Evolutionary conservation across 345 rosid genomes (phyloP).

Genomic region (Microthlaspi erraticum): DNA sequence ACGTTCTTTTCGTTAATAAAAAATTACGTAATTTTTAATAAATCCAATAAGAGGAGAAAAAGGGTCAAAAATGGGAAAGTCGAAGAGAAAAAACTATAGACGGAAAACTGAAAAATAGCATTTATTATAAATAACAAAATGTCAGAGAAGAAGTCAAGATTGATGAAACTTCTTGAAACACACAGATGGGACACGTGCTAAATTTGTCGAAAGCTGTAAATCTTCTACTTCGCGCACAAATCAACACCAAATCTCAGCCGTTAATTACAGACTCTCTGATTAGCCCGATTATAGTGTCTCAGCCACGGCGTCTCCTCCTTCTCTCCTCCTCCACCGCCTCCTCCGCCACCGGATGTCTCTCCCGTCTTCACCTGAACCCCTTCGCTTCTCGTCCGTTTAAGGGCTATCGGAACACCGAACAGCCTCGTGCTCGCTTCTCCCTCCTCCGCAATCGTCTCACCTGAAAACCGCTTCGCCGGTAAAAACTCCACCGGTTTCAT

Average conservation of each 20-base stretch:
- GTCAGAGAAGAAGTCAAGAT: constrained; percentile 37
- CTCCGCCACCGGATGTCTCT: constrained; percentile 43
- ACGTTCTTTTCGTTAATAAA: background rate
- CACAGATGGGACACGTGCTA: constrained; percentile 39
- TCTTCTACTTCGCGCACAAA: constrained; percentile 29
- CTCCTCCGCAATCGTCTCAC: constrained; percentile 28
- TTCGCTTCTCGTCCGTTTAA: constrained; percentile 59
- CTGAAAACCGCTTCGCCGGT: constrained; percentile 42
- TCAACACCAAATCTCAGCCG: constrained; percentile 15
- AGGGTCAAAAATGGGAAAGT: constrained; percentile 3
- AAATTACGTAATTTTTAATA: background rate
- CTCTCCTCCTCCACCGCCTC: constrained; percentile 12
- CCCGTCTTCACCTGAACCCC: constrained; percentile 39
- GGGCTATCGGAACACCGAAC: constrained; percentile 72
- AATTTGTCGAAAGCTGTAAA: background rate
- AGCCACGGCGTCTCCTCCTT: constrained; percentile 55
- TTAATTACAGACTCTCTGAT: constrained; percentile 59
- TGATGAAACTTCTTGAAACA: constrained; percentile 44
- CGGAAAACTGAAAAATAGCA: background rate
- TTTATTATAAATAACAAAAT: constrained; percentile 25
- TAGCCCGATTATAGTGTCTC: constrained; percentile 43
- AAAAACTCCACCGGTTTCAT: constrained; percentile 49
- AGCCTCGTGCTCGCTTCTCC: constrained; percentile 53
- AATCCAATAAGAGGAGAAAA: background rate
- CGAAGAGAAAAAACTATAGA: background rate